Base-by-base conservation (phyloP, 2,329 filamentous ascomycete species). In the Colletotrichum neosansevieriae region DNA sequence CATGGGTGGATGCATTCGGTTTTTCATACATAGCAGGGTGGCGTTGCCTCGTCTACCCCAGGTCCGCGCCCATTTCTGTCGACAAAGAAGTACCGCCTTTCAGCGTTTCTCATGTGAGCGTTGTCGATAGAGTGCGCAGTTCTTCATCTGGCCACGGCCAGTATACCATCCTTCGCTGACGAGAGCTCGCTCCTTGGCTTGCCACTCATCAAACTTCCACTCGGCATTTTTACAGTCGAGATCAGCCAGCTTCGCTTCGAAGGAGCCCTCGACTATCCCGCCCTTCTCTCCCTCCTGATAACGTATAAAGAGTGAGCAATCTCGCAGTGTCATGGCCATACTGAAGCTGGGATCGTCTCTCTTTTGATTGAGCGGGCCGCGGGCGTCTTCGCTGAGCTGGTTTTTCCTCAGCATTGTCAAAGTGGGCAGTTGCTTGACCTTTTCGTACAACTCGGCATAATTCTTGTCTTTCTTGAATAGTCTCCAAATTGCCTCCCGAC, bases 321-420 rank as follows among this genome's bases (percentile, higher is more conserved):
- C 93, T 57, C 93, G 84, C 71, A 96, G 77, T 3, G 93, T 94
- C 92, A 95, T 95, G 63, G 92, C 91, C 6, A 92, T 82, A 12
- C 87, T 85, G 69, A 92, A 89, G 32, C 85, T 81, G 11, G 79
- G 75, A 40, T 84, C 78, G 3, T 77, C 74, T 2, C 76, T 76
- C 53, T 82, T 76, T 9, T 81, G 79, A 3, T 79, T 72, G 2
- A 87, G 77, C 19, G 86, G 82, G 0, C 82, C 81, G 0, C 73
- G 76, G 2, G 78, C 74, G 71, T 88, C 86, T 21, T 83, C 76
- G 6, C 77, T 72, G 59, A 83, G 79, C 65, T 83, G 81, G n/a
- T 36, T 21, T 29, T 21, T 15, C 21, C 57, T 69, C 57, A 69
- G 38, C 15, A 49, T 9, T 17, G 13, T 19, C 3, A 68, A 38